Conservation (phyloP, 192 early-diverging fungal genomes). For the Coemansia sp. region DNA sequence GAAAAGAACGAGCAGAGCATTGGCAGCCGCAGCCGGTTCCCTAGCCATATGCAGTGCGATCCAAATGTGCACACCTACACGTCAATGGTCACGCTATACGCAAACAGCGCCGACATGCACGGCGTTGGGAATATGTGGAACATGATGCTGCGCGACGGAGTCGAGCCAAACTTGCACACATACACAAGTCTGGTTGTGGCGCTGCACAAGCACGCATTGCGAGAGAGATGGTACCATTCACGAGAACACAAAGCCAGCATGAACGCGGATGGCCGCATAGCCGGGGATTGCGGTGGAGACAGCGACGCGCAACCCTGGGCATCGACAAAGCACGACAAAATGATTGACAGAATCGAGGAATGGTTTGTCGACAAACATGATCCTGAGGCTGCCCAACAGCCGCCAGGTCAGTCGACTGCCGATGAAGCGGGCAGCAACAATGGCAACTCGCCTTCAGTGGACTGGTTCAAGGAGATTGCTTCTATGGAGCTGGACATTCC, state of each 20-base stretch:
- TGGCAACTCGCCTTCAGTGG: neutral
- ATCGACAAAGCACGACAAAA: conserved; percentile 32
- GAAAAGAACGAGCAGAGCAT: neutral
- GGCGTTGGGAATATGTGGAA: conserved; percentile 34
- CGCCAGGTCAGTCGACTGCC: neutral
- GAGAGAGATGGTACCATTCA: conserved; percentile 30
- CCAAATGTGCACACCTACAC: conserved; percentile 51
- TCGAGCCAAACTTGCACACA: conserved; percentile 43
- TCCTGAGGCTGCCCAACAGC: neutral
- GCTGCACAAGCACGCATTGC: conserved; percentile 42
- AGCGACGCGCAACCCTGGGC: conserved; percentile 4
- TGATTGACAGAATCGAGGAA: conserved; percentile 37
- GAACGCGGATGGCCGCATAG: neutral
- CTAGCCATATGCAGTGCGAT: conserved; percentile 39
- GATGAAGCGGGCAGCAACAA: neutral
- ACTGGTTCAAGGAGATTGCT: neutral
- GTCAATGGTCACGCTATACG: conserved; percentile 47
- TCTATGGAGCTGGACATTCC: conserved; percentile 34
- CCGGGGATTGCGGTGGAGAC: neutral
- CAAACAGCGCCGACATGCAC: conserved; percentile 25
- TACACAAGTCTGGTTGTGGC: conserved; percentile 43
- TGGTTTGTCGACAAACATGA: conserved; percentile 10
- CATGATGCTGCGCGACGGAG: conserved; percentile 29
- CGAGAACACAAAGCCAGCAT: conserved; percentile 11
- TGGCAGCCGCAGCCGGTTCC: conserved; percentile 11